These are phyloP conservation scores for Nannizziopsis arthrosporioides DNA, from an alignment of 2,329 filamentous ascomycete species.

Conservation along the genomic window DNA sequence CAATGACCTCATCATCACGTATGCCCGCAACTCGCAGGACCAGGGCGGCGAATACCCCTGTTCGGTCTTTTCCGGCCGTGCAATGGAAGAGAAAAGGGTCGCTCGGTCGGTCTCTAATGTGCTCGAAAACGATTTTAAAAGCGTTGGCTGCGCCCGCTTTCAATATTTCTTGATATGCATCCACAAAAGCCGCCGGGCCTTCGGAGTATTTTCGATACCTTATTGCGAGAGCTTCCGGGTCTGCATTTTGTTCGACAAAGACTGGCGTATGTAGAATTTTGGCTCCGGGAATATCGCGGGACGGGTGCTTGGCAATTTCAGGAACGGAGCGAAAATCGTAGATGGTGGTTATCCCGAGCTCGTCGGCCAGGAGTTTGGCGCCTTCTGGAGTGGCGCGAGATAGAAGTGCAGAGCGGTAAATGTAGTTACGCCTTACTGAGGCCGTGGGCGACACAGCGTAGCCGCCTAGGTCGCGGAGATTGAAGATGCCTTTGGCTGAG, in stretches of 20 bases:
- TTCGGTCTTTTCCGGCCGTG: constrained; percentile 66
- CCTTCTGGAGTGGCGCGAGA: constrained; percentile 46
- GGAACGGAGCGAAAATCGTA: constrained; percentile 56
- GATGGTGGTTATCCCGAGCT: constrained; percentile 50
- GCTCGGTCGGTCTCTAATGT: constrained; percentile 40
- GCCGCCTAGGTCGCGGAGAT: constrained; percentile 58
- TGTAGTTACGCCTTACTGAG: constrained; percentile 41
- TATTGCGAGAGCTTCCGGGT: constrained; percentile 51
- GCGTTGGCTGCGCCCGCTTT: constrained; percentile 49
- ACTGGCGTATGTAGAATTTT: constrained; percentile 52
- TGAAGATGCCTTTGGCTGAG: constrained; percentile 46
- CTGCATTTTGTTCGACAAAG: constrained; percentile 52
- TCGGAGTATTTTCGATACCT: constrained; percentile 50
- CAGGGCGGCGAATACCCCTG: constrained; percentile 57
- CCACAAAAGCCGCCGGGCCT: constrained; percentile 52
- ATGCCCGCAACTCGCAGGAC: constrained; percentile 54
- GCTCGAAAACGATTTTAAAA: constrained; percentile 48
- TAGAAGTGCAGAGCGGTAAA: constrained; percentile 62
- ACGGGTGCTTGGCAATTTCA: constrained; percentile 31
- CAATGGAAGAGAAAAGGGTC: constrained; percentile 56
- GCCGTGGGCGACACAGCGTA: constrained; percentile 35
- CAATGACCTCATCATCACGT: constrained; percentile 45
- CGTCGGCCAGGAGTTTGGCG: constrained; percentile 37
- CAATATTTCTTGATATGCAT: constrained; percentile 56
- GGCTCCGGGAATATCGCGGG: constrained; percentile 41